Conservation (phyloP, 192 early-diverging fungal genomes). For the Backusella liffmaniae region DNA sequence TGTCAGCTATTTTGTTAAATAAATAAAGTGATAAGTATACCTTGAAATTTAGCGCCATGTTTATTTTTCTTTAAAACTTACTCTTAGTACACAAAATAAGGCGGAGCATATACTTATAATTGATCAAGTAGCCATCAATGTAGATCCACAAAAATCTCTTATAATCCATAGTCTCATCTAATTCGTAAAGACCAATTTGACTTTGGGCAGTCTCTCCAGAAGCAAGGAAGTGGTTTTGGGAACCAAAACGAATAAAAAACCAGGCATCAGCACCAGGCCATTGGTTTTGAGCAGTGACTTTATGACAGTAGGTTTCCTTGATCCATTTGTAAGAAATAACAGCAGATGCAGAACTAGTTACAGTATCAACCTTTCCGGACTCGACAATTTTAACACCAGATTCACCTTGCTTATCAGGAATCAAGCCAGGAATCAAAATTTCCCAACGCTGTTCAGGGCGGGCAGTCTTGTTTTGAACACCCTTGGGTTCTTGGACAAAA, state of each 20-base stretch:
- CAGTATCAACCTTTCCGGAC: constrained; percentile 9
- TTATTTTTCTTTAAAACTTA: constrained; percentile 7
- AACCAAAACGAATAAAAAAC: constrained; percentile 31
- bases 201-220: constrained; percentile 19
- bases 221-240: constrained; percentile 24
- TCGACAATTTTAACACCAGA: constrained; percentile 18
- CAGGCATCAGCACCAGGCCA: constrained; percentile 19
- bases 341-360: constrained; percentile 21
- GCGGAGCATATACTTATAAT: constrained; percentile 30
- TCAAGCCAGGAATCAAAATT: constrained; percentile 22
- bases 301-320: constrained; percentile 20
- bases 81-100: constrained; percentile 18
- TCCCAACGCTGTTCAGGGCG: constrained; percentile 32
- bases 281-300: constrained; percentile 15
- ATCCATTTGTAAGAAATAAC: constrained; percentile 22
- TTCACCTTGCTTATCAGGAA: constrained; percentile 10
- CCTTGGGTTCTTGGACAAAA: constrained; percentile 20
- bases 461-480: constrained; percentile 10
- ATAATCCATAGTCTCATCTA: constrained; percentile 9
- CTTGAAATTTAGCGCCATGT: neutral
- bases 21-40: neutral
- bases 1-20: neutral
- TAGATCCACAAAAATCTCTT: constrained; percentile 30
- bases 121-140: constrained; percentile 33
- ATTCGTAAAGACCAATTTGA: constrained; percentile 16